Evolutionary conservation across 768 basidiomycete genomes (phyloP).

Genomic region (Boletus vermiculosoides): DNA sequence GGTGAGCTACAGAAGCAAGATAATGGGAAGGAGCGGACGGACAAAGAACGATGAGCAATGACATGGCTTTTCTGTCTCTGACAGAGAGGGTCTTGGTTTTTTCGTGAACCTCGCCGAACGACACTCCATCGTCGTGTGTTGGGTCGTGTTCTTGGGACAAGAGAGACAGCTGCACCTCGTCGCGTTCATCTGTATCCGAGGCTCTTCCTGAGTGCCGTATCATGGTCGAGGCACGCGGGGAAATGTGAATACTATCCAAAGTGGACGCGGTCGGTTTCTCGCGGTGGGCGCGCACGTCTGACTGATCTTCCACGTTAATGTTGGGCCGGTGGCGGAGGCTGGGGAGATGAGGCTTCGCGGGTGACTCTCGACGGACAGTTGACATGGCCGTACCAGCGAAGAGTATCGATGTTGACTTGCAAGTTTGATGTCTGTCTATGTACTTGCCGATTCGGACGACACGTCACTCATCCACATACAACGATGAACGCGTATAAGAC

Average conservation of each 20-base stretch:
- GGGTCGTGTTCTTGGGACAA: slow-evolving; percentile 55
- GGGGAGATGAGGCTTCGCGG: slow-evolving; percentile 27
- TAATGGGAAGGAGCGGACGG: slow-evolving; percentile 35
- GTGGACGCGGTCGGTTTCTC: slow-evolving; percentile 57
- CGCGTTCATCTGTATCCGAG: slow-evolving; percentile 35
- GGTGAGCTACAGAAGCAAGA: slow-evolving; percentile 16
- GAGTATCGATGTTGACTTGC: slow-evolving; percentile 5
- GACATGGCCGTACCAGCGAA: slow-evolving; percentile 24
- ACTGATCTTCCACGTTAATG: slow-evolving; percentile 39
- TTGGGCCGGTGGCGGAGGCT: slow-evolving; percentile 32
- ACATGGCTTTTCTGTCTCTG: slow-evolving; percentile 84
- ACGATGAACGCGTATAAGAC: slow-evolving; percentile 7
- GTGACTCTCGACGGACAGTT: slow-evolving; percentile 22
- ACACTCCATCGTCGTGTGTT: slow-evolving; percentile 32
- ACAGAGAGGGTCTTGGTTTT: slow-evolving; percentile 54
- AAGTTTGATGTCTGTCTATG: slow-evolving; percentile 5
- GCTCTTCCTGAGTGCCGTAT: slow-evolving; percentile 36
- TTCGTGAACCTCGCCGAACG: slow-evolving; percentile 34
- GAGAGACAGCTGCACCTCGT: slow-evolving; percentile 62
- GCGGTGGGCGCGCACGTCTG: slow-evolving; percentile 32
- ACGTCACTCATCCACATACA: slow-evolving; percentile 15
- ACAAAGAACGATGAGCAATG: slow-evolving; percentile 85
- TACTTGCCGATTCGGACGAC: slow-evolving; percentile 8
- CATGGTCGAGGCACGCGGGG: slow-evolving; percentile 47
- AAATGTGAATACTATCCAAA: slow-evolving; percentile 56